Conservation (phyloP, 176 grass and related monocot genomes). For the Alloteropsis semialata region DNA sequence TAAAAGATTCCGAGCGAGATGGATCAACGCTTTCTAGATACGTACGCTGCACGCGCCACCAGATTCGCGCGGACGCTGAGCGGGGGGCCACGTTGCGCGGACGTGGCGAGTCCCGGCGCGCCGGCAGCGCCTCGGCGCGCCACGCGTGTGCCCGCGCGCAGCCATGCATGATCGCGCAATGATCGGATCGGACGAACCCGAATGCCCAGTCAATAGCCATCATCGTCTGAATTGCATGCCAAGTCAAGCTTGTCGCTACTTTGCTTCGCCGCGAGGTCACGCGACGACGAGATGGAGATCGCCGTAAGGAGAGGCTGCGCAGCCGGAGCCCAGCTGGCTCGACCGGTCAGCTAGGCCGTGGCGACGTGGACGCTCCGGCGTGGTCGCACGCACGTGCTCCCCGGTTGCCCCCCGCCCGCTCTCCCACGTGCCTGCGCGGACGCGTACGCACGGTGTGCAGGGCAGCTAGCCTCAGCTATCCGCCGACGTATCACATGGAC, state of each 20-base stretch:
- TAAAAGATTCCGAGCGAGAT: too few relatives aligned
- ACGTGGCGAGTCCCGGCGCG: too few relatives aligned
- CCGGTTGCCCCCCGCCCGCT: too few relatives aligned
- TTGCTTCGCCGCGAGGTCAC: background rate
- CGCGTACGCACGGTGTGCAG: background rate
- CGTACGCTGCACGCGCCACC: background rate
- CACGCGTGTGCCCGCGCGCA: background rate
- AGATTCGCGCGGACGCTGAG: background rate
- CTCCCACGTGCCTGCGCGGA: background rate
- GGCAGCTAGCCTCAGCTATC: background rate
- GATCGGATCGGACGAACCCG: background rate
- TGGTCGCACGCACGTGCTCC: background rate
- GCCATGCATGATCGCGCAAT: background rate
- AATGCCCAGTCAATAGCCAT: too few relatives aligned
- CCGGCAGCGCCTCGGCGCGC: background rate
- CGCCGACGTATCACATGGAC: too few relatives aligned
- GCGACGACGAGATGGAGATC: background rate
- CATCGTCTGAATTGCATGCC: background rate
- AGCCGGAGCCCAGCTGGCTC: background rate
- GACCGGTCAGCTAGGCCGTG: background rate
- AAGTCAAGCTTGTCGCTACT: background rate
- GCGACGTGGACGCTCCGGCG: background rate
- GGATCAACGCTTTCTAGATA: background rate
- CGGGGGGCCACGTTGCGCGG: conserved; percentile 2
- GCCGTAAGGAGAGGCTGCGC: background rate